Base-by-base conservation (phyloP, 1,139 yeast genomes). In the Candida tropicalis region DNA sequence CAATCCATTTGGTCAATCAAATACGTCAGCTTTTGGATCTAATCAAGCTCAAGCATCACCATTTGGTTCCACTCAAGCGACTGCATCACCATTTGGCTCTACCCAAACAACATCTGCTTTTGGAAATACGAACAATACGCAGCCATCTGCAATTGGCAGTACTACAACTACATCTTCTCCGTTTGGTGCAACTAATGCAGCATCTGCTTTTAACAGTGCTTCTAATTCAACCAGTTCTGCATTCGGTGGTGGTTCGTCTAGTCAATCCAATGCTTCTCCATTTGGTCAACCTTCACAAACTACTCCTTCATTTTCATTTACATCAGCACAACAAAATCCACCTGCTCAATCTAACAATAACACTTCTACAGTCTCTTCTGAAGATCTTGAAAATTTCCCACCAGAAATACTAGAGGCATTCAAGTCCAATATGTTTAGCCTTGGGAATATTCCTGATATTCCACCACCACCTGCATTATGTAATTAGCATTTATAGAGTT, bases 361-460 rank as follows among this genome's bases (percentile, higher is more conserved):
- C 13, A 16, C 35, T 17, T 7, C 16, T 13, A 10, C 13, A 5
- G 25, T 27, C 7, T 43, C 38, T 22, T n/a, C 39, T 10, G 41
- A 16, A 10, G 57, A 58, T 1, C 48, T 60, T 8, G 65, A 63
- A 0, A 75, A 72, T 9, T 58, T 82, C 9, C 64, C 77, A 23
- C 71, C 68, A 5, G 62, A 54, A 2, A 69, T 82, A 1, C 46
- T 70, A 10, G 67, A 62, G 5, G 78, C 78, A 15, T 90, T 87
- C 58, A 64, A 70, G 48, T 73, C 81, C 1, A 55, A 62, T 0
- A 44, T 50, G 3, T 90, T 89, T 55, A 61, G 63, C 12, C 60
- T 88, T 20, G 96, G 96, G 0, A 63, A 65, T 20, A 79, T 90
- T 1, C 97, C 97, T 0, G 97, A 87, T 48, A 56, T 79, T 1